Evolutionary conservation across 164 flowering plant genomes (phyloP), one percentile per base, ranked within the genome.

Genomic region (Aristolochia contorta): DNA sequence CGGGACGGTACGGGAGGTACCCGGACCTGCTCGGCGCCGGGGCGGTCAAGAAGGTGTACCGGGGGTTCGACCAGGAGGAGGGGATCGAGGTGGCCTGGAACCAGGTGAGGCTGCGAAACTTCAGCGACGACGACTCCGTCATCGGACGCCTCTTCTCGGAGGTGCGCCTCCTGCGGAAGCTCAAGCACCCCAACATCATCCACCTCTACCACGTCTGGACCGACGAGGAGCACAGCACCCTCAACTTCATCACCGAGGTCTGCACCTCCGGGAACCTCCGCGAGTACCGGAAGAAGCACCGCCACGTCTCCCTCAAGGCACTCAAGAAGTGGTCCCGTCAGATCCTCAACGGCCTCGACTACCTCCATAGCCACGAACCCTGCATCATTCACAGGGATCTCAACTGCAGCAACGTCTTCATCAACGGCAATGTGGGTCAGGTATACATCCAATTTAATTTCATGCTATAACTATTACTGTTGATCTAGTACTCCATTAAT

Each of bases 21-120:
- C 16, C 16, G 10, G 93, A 83, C 19, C 74, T 89, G 12, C 75
- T 89, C 0, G 96, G 96, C 16, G 24, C 63, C 18, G 93, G 91
- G 9, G 81, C 96, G 0, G 84, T 89, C 58, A 89, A 89, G 72
- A 84, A 77, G 62, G 96, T 89, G 0, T 89, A 86, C 50, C 51
- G 91, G 32, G 96, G 80, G 12, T 89, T 89, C 66, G 96, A 89
- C 73, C 93, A 84, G 55, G 79, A 79, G 59, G 93, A 86, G 71
- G 96, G 91, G 2, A 82, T 72, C 61, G 96, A 86, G 59, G 89
- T 89, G n/a, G 96, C 96, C 0, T 89, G 96, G 96, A 84, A 84
- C 62, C 88, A 85, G 33, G 90, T 87, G 6, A 48, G 58, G 16
- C 71, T 89, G 45, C 57, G 71, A 53, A 74, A 71, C 22, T 86